Conservation (phyloP, 2,329 filamentous ascomycete genomes). For the Ophiostoma ulmi region DNA sequence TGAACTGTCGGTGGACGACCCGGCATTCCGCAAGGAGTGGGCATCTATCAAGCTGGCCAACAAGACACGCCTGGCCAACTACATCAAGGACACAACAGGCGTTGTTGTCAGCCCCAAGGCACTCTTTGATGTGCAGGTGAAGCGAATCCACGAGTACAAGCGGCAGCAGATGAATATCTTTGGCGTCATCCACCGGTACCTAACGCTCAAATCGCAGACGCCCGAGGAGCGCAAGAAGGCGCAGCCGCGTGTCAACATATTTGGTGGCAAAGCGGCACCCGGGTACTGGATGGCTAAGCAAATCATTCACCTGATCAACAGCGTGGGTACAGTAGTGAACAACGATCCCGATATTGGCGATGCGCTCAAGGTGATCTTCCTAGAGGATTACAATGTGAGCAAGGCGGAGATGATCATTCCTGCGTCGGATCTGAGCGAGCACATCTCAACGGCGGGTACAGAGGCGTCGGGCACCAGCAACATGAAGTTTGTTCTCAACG, state of each 20-base stretch:
- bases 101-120: constrained; percentile 80
- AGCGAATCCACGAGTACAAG: constrained; percentile 99
- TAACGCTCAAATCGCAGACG: constrained; percentile 79
- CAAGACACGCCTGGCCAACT: constrained; percentile 85
- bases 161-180: constrained; percentile 99
- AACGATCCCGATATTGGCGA: constrained; percentile 88
- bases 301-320: constrained; percentile 94
- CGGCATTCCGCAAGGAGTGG: constrained; percentile 89
- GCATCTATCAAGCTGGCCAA: constrained; percentile 94
- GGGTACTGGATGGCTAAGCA: constrained; percentile 99
- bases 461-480: constrained; percentile 88
- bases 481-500: constrained; percentile 99
- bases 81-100: constrained; percentile 77
- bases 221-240: constrained; percentile 81
- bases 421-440: constrained; percentile 93
- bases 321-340: constrained; percentile 84
- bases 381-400: constrained; percentile 98
- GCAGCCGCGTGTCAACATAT: constrained; percentile 85
- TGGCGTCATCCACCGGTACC: constrained; percentile 90
- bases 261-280: constrained; percentile 94
- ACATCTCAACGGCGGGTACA: constrained; percentile 96
- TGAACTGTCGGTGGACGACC: constrained; percentile 77
- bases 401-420: constrained; percentile 96
- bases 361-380: constrained; percentile 91
- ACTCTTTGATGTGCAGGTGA: constrained; percentile 95